These are phyloP conservation scores for Leucoagaricus sp. DNA, from an alignment of 1,284 basidiomycete species.

Conservation along the genomic window DNA sequence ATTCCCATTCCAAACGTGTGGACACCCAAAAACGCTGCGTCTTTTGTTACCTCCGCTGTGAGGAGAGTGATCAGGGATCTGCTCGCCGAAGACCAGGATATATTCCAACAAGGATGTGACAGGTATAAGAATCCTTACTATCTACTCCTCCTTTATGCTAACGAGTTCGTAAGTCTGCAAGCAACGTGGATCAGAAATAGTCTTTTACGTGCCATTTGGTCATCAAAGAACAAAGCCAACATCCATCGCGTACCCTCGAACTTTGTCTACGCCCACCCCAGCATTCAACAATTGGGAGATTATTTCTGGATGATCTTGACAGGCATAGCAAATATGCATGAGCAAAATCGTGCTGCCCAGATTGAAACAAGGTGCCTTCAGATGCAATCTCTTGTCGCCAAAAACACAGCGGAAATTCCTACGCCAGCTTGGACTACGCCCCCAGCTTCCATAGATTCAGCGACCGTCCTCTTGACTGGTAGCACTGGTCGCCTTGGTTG, in stretches of 20 bases:
- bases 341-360: not conserved
- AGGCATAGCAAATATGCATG: not conserved
- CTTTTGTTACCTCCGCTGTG: not conserved
- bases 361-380: not conserved
- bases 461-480: not conserved
- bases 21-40: not conserved
- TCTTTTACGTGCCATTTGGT: not conserved
- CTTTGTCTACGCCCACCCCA: slow-evolving; percentile 3
- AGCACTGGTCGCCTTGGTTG: slow-evolving; percentile 7
- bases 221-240: not conserved
- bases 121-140: not conserved
- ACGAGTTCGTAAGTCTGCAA: not conserved
- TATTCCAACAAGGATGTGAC: not conserved
- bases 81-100: not conserved
- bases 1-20: slow-evolving; percentile 3
- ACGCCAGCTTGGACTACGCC: not conserved
- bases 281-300: not conserved
- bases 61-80: not conserved
- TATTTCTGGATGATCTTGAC: not conserved
- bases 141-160: not conserved
- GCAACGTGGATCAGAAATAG: not conserved
- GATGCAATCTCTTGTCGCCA: not conserved
- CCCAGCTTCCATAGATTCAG: not conserved
- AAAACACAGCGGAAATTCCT: not conserved
- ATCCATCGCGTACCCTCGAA: not conserved